Conservation (phyloP, 345 rosid genomes). For the Eutrema yunnanense region DNA sequence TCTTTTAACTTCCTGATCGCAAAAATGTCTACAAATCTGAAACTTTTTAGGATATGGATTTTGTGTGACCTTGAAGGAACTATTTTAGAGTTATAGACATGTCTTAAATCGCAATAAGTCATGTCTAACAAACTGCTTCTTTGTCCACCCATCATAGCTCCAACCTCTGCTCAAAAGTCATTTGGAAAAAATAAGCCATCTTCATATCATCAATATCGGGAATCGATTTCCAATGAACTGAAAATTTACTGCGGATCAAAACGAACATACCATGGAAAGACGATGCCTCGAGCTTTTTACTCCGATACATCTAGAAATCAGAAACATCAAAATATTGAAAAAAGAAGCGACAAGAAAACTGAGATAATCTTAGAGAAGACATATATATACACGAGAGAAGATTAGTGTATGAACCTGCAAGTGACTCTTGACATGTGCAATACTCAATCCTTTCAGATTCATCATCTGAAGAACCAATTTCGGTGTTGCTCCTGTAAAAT, state of each 20-base stretch:
- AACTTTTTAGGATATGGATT: not conserved
- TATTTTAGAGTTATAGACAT: conserved; percentile 5
- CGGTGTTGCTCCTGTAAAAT: conserved; percentile 67
- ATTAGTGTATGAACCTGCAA: conserved; percentile 49
- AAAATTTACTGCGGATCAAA: not conserved
- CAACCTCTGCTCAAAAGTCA: conserved; percentile 1
- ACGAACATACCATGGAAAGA: conserved; percentile 58
- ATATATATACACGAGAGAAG: not conserved
- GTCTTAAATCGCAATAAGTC: conserved; percentile 19
- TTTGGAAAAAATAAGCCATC: not conserved
- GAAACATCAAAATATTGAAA: conserved; percentile 1
- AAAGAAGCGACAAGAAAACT: not conserved
- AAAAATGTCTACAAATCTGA: not conserved
- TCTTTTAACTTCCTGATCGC: not conserved
- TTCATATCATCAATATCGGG: not conserved
- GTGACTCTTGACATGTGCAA: conserved; percentile 93
- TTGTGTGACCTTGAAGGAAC: conserved; percentile 19
- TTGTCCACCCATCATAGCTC: conserved; percentile 10
- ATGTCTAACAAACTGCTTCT: conserved; percentile 22
- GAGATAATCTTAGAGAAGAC: not conserved
- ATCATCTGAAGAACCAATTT: conserved; percentile 80
- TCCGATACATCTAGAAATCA: conserved; percentile 66
- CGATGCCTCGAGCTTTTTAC: conserved; percentile 73
- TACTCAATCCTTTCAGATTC: conserved; percentile 82
- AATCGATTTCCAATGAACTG: not conserved